A percentile compares a stretch with the other conserved stretches of the same genome.
Conservation (phyloP, 768 basidiomycete species). For the Paxillus rubicundulus region DNA sequence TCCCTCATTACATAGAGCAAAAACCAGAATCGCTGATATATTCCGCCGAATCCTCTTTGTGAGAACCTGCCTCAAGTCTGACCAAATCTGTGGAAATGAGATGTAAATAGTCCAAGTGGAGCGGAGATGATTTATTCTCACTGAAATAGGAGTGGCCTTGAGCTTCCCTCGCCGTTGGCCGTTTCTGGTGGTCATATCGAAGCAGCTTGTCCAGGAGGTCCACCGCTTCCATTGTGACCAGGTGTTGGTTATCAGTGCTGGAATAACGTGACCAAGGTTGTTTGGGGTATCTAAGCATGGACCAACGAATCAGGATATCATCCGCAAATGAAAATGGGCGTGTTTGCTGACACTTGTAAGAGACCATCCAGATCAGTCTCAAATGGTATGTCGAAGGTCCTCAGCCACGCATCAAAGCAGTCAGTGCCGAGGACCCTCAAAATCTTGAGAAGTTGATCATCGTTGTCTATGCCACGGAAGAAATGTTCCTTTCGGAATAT, state of each 20-base stretch:
- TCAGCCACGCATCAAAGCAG: slow-evolving; percentile 57
- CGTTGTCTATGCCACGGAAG: slow-evolving; percentile 72
- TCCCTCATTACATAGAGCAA: slow-evolving; percentile 35
- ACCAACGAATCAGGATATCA: slow-evolving; percentile 1
- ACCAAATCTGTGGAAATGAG: slow-evolving; percentile 40
- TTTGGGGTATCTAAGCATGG: slow-evolving; percentile 46
- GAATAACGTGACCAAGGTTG: slow-evolving; percentile 67
- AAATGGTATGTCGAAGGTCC: slow-evolving; percentile 62
- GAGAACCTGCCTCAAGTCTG: slow-evolving; percentile 45
- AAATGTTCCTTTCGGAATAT: slow-evolving; percentile 75
- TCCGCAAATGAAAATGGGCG: not conserved
- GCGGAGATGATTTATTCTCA: slow-evolving; percentile 28
- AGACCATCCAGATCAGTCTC: slow-evolving; percentile 59
- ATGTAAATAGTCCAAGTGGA: slow-evolving; percentile 17
- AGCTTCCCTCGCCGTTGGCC: slow-evolving; percentile 65
- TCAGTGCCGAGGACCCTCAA: slow-evolving; percentile 68
- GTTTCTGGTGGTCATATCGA: slow-evolving; percentile 67
- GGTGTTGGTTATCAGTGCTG: slow-evolving; percentile 54
- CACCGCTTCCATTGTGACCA: slow-evolving; percentile 59
- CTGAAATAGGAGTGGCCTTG: slow-evolving; percentile 68
- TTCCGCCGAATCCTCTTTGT: slow-evolving; percentile 40
- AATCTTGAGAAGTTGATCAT: slow-evolving; percentile 71
- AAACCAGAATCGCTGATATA: slow-evolving; percentile 50
- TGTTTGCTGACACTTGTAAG: slow-evolving; percentile 42
- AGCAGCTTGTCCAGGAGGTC: slow-evolving; percentile 67